A percentile compares a stretch with the other conserved stretches of the same genome.
Conservation (phyloP, 2,329 filamentous ascomycete species). For the Fusarium humuli region DNA sequence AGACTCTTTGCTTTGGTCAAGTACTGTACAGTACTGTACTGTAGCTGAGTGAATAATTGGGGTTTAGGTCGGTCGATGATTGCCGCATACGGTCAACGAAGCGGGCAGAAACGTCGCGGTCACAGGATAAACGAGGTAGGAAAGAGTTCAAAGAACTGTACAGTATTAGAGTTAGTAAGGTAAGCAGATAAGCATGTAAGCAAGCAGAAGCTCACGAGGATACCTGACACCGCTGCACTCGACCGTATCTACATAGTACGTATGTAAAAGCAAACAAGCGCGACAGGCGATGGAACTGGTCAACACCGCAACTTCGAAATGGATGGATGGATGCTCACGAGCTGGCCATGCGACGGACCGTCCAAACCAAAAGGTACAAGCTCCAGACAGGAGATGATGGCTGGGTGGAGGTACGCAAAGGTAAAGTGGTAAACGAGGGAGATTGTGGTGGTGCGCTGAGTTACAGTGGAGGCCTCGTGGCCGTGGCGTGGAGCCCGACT, state of each 20-base stretch:
- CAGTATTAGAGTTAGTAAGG: constrained; percentile 7
- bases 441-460: constrained; percentile 36
- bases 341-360: constrained; percentile 29
- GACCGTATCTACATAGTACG: neutral
- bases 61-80: constrained; percentile 26
- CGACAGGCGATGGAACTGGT: constrained; percentile 44
- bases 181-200: constrained; percentile 2
- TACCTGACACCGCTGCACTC: neutral
- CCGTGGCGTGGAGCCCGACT: constrained; percentile 40
- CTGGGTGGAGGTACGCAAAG: constrained; percentile 20
- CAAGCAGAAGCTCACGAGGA: neutral
- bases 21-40: neutral
- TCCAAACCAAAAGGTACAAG: constrained; percentile 32
- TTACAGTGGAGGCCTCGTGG: constrained; percentile 40
- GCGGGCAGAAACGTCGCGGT: constrained; percentile 25
- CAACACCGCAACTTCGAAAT: constrained; percentile 43
- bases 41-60: constrained; percentile 24
- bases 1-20: constrained; percentile 1
- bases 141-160: constrained; percentile 11
- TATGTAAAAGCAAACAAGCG: constrained; percentile 38
- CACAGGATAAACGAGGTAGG: constrained; percentile 15
- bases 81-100: constrained; percentile 35
- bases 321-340: constrained; percentile 26
- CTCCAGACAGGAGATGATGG: constrained; percentile 24
- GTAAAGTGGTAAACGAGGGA: constrained; percentile 10